Evolutionary conservation across 1,284 basidiomycete genomes (phyloP).

Genomic region (Heterobasidion annosum): DNA sequence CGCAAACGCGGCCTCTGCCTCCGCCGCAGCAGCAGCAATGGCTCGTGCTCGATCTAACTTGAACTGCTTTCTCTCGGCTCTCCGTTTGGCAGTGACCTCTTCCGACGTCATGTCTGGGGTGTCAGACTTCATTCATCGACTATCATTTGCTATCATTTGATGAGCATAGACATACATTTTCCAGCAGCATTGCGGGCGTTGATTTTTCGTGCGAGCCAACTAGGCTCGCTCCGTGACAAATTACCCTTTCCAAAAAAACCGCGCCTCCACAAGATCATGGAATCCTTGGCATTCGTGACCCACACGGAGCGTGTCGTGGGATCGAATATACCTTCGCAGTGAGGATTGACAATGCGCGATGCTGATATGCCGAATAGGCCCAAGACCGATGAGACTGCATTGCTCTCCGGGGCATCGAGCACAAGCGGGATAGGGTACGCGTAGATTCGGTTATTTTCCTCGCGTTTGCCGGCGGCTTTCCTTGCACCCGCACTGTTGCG

Average conservation of each 20-base stretch:
- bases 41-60: slow-evolving; percentile 84
- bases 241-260: slow-evolving; percentile 98
- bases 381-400: slow-evolving; percentile 32
- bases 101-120: slow-evolving; percentile 67
- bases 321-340: slow-evolving; percentile 68
- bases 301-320: slow-evolving; percentile 71
- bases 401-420: slow-evolving; percentile 33
- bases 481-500: slow-evolving; percentile 7
- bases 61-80: slow-evolving; percentile 82
- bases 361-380: slow-evolving; percentile 45
- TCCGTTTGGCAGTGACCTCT: slow-evolving; percentile 78
- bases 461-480: slow-evolving; percentile 45
- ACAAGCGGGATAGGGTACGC: slow-evolving; percentile 55
- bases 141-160: not conserved
- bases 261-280: slow-evolving; percentile 72
- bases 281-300: slow-evolving; percentile 56
- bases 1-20: slow-evolving; percentile 65
- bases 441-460: slow-evolving; percentile 61
- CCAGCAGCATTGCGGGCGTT: slow-evolving; percentile 48
- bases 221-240: slow-evolving; percentile 89
- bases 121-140: not conserved
- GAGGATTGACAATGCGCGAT: slow-evolving; percentile 44
- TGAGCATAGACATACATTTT: slow-evolving; percentile 35
- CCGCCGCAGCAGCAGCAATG: slow-evolving; percentile 62
- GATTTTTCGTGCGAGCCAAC: slow-evolving; percentile 75